Conservation (phyloP, 352 stramenopile genomes). For the Saprolegnia diclina region DNA sequence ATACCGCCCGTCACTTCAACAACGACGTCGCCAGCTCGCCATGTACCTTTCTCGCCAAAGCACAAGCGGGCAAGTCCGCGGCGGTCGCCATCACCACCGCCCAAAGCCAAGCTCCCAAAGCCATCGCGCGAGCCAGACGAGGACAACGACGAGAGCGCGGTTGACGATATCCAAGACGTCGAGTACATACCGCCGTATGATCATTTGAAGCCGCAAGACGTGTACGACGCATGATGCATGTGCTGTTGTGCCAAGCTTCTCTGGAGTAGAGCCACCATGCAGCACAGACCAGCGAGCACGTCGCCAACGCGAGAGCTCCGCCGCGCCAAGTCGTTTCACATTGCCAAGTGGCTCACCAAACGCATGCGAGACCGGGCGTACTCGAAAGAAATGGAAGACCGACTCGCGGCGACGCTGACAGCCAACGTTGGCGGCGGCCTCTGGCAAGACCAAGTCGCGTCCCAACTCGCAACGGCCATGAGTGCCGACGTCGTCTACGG, state of each 20-base stretch:
- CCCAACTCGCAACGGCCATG: neutral
- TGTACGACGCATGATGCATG: neutral
- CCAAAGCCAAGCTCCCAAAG: neutral
- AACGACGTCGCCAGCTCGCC: too few species aligned
- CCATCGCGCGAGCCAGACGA: neutral
- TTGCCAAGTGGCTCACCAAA: neutral
- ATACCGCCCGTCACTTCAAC: too few species aligned
- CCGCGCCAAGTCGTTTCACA: neutral
- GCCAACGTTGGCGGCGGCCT: neutral
- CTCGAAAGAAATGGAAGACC: neutral
- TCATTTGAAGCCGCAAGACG: neutral
- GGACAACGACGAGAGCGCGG: neutral
- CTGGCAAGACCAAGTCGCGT: conserved; percentile 14
- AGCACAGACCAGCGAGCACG: neutral
- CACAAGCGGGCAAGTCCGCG: too few species aligned
- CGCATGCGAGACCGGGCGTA: neutral
- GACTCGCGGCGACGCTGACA: neutral
- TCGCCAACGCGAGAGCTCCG: neutral
- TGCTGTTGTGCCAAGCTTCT: neutral
- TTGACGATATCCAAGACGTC: neutral
- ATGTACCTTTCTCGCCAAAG: too few species aligned
- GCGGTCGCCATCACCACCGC: too few species aligned
- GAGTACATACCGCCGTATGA: neutral
- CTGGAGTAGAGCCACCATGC: neutral
- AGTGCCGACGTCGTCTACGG: conserved; percentile 15